Conservation (phyloP, 2,329 filamentous ascomycete species). For the Cytospora schulzeri region DNA sequence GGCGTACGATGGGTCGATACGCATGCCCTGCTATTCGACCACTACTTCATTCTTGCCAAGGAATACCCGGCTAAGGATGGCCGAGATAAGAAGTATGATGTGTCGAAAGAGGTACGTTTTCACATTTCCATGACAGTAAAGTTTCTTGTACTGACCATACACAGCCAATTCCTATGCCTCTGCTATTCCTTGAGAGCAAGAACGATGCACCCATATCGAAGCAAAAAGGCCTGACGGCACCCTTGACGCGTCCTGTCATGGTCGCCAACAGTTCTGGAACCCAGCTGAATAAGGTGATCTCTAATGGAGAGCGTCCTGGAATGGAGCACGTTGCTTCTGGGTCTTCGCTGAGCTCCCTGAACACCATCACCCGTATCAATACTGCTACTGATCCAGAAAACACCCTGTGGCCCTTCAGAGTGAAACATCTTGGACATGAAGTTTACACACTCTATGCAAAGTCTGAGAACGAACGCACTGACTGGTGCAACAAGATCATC, state of each 20-base stretch:
- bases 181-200: constrained; percentile 87
- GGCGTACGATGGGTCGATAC: constrained; percentile 93
- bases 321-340: constrained; percentile 70
- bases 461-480: constrained; percentile 70
- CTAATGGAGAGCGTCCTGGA: constrained; percentile 57
- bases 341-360: constrained; percentile 61
- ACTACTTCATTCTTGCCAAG: constrained; percentile 94
- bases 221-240: constrained; percentile 71
- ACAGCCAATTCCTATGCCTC: constrained; percentile 90
- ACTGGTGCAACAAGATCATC: constrained; percentile 93
- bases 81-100: constrained; percentile 83
- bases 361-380: constrained; percentile 44
- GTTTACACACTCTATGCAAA: constrained; percentile 89
- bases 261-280: constrained; percentile 58
- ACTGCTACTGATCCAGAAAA: constrained; percentile 68
- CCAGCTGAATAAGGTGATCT: constrained; percentile 58
- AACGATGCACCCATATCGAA: constrained; percentile 91
- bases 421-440: constrained; percentile 94
- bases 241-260: constrained; percentile 61
- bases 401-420: constrained; percentile 88
- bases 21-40: constrained; percentile 91
- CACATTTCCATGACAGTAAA: background rate
- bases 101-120: constrained; percentile 73
- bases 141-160: constrained; percentile 33
- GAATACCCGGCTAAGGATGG: constrained; percentile 69